Percentiles rank a stretch among this genome's conserved stretches.
Conservation (phyloP, 1,139 yeast species). For the Saccharomycopsis hybrid region DNA sequence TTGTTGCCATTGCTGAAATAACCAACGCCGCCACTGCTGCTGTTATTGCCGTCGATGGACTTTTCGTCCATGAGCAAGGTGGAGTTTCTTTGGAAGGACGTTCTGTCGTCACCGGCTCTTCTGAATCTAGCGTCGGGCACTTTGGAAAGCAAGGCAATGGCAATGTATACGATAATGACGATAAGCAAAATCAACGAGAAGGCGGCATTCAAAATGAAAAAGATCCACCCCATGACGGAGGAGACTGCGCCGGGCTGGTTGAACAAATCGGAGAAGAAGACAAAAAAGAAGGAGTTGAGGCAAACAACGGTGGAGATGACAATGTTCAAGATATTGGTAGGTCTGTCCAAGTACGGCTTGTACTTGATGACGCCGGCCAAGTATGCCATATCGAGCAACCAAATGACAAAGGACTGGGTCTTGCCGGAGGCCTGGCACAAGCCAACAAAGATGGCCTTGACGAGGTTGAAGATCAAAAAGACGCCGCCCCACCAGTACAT, state of each 20-base stretch:
- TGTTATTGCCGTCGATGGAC: slow-evolving; percentile 1
- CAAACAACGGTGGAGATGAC: slow-evolving; percentile 74
- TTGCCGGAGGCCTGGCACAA: slow-evolving; percentile 76
- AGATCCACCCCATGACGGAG: slow-evolving; percentile 89
- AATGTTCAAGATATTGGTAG: slow-evolving; percentile 88
- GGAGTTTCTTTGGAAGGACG: slow-evolving; percentile 47
- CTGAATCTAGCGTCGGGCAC: slow-evolving; percentile 95
- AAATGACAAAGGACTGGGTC: slow-evolving; percentile 71
- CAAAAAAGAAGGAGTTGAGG: slow-evolving; percentile 75
- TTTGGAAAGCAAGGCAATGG: slow-evolving; percentile 74
- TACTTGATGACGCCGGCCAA: slow-evolving; percentile 57
- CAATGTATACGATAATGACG: slow-evolving; percentile 82
- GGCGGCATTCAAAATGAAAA: slow-evolving; percentile 82
- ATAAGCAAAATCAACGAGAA: slow-evolving; percentile 78
- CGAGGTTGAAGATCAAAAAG: slow-evolving; percentile 55
- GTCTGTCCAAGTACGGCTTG: slow-evolving; percentile 90
- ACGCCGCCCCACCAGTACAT: slow-evolving; percentile 76
- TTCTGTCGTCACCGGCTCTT: slow-evolving; percentile 96
- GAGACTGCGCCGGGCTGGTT: slow-evolving; percentile 81
- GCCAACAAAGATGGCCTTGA: slow-evolving; percentile 81
- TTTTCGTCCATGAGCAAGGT: slow-evolving; percentile 15
- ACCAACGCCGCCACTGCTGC: not conserved
- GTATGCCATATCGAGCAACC: slow-evolving; percentile 67
- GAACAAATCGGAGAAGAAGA: slow-evolving; percentile 84
- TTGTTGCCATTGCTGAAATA: not conserved